These are phyloP conservation scores for Tulasnella sp. DNA, from an alignment of 768 basidiomycete species.

Conservation along the genomic window DNA sequence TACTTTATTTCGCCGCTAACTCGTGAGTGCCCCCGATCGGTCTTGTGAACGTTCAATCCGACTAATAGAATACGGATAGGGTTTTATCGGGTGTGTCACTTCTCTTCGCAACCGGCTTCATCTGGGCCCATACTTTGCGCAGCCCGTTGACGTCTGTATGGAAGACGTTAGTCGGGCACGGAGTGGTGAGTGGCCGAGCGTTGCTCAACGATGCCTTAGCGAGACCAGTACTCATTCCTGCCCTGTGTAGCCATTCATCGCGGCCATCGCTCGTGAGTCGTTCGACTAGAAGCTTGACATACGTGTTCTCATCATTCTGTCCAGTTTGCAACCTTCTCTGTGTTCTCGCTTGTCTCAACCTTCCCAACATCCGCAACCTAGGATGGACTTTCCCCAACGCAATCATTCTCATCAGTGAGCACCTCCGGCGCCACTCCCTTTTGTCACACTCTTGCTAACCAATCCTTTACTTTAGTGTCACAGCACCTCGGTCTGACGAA, in stretches of 20 bases:
- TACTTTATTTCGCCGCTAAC: neutral
- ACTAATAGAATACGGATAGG: neutral
- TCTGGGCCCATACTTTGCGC: neutral
- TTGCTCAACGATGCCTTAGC: too few species aligned
- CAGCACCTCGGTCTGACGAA: neutral
- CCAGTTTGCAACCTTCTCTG: neutral
- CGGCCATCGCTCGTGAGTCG: neutral
- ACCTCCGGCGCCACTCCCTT: neutral
- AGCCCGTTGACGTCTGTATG: neutral
- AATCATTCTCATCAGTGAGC: neutral
- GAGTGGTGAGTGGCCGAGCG: neutral
- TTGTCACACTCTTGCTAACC: neutral
- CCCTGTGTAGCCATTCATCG: neutral
- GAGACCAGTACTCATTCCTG: neutral
- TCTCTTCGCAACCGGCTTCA: neutral
- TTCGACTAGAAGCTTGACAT: neutral
- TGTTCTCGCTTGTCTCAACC: neutral
- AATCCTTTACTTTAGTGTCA: neutral
- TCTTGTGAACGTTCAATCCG: neutral
- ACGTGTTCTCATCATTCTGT: neutral
- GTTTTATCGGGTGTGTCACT: neutral
- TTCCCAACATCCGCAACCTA: neutral
- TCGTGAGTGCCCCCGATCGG: neutral
- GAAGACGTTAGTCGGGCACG: neutral
- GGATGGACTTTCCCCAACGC: slow-evolving; percentile 1